Evolutionary conservation across 1,139 yeast species (phyloP).

Genomic region (Candida pseudoviswanathii): DNA sequence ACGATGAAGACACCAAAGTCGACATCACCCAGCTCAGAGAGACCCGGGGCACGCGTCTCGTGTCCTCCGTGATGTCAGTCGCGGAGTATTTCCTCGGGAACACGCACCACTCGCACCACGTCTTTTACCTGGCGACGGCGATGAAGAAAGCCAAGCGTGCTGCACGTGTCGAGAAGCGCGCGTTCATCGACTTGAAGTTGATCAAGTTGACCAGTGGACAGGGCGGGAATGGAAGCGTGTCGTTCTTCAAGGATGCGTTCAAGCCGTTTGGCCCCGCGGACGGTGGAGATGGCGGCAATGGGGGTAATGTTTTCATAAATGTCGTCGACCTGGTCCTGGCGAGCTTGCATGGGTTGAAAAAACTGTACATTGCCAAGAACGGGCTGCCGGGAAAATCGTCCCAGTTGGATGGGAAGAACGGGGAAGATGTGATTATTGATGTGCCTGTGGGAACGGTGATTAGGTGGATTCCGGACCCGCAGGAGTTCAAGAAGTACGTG

Average conservation of each 20-base stretch:
- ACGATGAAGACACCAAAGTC: background rate
- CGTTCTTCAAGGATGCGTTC: conserved; percentile 86
- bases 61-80: conserved; percentile 21
- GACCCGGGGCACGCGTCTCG: background rate
- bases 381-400: conserved; percentile 74
- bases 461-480: conserved; percentile 84
- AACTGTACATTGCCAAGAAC: conserved; percentile 67
- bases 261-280: conserved; percentile 91
- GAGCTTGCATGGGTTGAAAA: conserved; percentile 68
- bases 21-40: conserved; percentile 2
- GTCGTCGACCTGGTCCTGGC: conserved; percentile 67
- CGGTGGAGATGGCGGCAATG: conserved; percentile 97
- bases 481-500: conserved; percentile 39
- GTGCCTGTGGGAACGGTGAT: conserved; percentile 92
- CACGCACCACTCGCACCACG: conserved; percentile 44
- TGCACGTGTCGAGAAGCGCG: conserved; percentile 39
- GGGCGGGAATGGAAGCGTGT: conserved; percentile 88
- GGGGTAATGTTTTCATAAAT: conserved; percentile 83
- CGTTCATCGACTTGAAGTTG: conserved; percentile 63
- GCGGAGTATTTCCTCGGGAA: conserved; percentile 48
- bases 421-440: conserved; percentile 74
- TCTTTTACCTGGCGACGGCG: conserved; percentile 15
- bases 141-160: conserved; percentile 26
- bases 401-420: conserved; percentile 83
- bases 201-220: conserved; percentile 72